Conservation (phyloP, 768 basidiomycete genomes). For the Lactifluus piperatus region DNA sequence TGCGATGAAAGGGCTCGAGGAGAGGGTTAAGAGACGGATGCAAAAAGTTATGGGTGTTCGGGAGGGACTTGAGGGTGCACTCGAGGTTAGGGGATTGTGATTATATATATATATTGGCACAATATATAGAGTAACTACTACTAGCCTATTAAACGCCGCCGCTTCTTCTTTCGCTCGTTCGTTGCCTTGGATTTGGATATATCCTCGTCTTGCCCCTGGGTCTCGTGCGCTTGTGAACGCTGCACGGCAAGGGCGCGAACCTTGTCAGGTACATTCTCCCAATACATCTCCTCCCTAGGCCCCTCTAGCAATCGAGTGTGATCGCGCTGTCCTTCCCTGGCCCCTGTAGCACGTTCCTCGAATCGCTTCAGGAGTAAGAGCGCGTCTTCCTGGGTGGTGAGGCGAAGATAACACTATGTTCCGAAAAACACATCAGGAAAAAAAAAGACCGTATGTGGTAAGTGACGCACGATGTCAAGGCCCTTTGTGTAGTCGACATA, state of each 20-base stretch:
- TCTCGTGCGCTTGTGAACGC: conserved; percentile 26
- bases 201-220: fast-evolving
- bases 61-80: conserved; percentile 27
- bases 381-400: conserved; percentile 45
- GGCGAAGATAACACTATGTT: conserved; percentile 59
- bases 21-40: conserved; percentile 23
- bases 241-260: conserved; percentile 53
- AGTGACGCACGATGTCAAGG: conserved; percentile 50
- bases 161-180: background rate
- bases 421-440: background rate
- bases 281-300: conserved; percentile 61
- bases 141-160: background rate
- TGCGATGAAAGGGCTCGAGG: conserved; percentile 38
- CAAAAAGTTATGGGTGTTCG: conserved; percentile 24
- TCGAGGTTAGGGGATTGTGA: background rate
- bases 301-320: conserved; percentile 50
- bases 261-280: conserved; percentile 74
- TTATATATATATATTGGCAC: too few species aligned
- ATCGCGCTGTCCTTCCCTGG: conserved; percentile 32
- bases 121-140: too few species aligned
- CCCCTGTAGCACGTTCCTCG: conserved; percentile 1
- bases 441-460: background rate
- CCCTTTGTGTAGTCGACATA: conserved; percentile 78
- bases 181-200: too few species aligned
- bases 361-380: conserved; percentile 40